Percentiles rank a stretch among this genome's conserved stretches.
phyloP scores from a whole-genome alignment of 2,329 filamentous ascomycete species.

The Orbilia blumenaviensis region DNA sequence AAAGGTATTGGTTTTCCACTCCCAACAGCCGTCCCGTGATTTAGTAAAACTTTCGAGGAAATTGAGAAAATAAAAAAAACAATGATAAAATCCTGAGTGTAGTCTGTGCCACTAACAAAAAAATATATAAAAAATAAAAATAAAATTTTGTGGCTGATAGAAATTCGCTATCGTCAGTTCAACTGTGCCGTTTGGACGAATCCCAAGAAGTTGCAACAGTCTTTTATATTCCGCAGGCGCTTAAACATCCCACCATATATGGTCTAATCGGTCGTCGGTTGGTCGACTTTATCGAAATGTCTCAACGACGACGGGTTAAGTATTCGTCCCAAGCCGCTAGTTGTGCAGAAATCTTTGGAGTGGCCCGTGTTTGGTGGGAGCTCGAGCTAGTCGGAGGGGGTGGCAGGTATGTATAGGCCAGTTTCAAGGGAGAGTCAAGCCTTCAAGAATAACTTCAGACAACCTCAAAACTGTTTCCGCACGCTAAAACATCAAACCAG shows the following conservation, averaged over 20 bases:
- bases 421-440: constrained; percentile 52
- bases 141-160: neutral
- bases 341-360: constrained; percentile 8
- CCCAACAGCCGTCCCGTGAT: constrained; percentile 2
- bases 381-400: neutral
- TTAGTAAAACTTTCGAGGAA: neutral
- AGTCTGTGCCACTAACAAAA: too few species aligned
- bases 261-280: neutral
- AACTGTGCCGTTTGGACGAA: neutral
- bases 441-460: constrained; percentile 31
- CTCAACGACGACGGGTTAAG: constrained; percentile 14
- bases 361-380: neutral
- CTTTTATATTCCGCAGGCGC: constrained; percentile 13
- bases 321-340: constrained; percentile 1
- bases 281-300: constrained; percentile 15
- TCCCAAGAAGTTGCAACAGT: constrained; percentile 9
- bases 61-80: constrained; percentile 9
- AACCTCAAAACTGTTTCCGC: constrained; percentile 19
- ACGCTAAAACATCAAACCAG: constrained; percentile 12
- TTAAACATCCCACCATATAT: constrained; percentile 14
- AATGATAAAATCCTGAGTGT: too few species aligned
- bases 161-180: neutral
- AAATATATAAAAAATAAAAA: constrained; percentile 1
- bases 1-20: neutral
- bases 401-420: neutral